These are phyloP conservation scores for Aspergillus sclerotialis DNA, from an alignment of 2,329 filamentous ascomycete species.

Conservation along the genomic window DNA sequence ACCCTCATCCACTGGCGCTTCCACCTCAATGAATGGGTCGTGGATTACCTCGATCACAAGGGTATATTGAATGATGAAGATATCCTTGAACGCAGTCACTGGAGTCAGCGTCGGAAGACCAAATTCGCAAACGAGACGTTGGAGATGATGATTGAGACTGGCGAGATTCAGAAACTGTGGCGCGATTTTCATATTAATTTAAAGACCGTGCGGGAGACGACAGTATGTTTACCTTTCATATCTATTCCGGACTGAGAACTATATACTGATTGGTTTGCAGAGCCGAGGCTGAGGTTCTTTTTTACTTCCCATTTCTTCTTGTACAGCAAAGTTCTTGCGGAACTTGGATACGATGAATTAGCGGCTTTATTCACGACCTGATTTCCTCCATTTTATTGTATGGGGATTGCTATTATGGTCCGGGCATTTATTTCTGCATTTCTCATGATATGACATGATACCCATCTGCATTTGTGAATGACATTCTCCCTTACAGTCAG, in stretches of 20 bases:
- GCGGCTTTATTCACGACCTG: not conserved
- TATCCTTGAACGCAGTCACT: slow-evolving; percentile 54
- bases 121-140: slow-evolving; percentile 59
- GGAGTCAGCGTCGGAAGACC: slow-evolving; percentile 53
- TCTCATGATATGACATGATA: slow-evolving; percentile 1
- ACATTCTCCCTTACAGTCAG: not conserved
- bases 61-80: slow-evolving; percentile 53
- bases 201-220: slow-evolving; percentile 49
- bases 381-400: too few relatives aligned
- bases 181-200: slow-evolving; percentile 58
- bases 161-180: slow-evolving; percentile 57
- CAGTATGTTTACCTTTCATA: slow-evolving; percentile 24
- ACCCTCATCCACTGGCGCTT: slow-evolving; percentile 69
- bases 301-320: too few relatives aligned
- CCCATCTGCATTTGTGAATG: slow-evolving; percentile 1
- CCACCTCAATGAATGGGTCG: slow-evolving; percentile 65
- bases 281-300: not conserved
- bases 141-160: slow-evolving; percentile 54
- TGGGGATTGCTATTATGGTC: not conserved
- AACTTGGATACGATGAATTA: too few relatives aligned
- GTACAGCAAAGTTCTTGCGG: too few relatives aligned
- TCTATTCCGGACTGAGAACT: not conserved
- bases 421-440: not conserved
- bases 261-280: slow-evolving; percentile 1
- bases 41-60: slow-evolving; percentile 52